Evolutionary conservation across 305 asterid genomes (phyloP).

Genomic region (Lippia alba): DNA sequence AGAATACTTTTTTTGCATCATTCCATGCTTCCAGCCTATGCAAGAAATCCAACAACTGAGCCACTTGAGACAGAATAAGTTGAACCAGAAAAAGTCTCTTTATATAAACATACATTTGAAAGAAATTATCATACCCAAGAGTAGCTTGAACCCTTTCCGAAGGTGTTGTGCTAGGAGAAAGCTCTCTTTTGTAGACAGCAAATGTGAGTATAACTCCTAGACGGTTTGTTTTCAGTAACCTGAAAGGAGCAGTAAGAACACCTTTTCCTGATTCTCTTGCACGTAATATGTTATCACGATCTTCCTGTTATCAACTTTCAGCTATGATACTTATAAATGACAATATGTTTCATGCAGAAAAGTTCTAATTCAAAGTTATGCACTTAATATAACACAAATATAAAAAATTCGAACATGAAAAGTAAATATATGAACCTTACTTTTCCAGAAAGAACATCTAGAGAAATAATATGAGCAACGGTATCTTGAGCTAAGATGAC

Average conservation of each 20-base stretch:
- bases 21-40: no score
- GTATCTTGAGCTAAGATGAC: conserved; percentile 98
- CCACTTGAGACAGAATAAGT: no score
- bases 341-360: no score
- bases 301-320: conserved; percentile 67
- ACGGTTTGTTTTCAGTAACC: conserved; percentile 87
- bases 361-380: no score
- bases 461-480: conserved; percentile 86
- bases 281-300: conserved; percentile 93
- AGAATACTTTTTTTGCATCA: no score
- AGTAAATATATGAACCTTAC: conserved; percentile 38
- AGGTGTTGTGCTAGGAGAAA: conserved; percentile 69
- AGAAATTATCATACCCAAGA: conserved; percentile 68
- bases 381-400: no score
- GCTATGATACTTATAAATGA: no score
- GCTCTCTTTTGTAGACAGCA: conserved; percentile 83
- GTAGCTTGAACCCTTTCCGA: conserved; percentile 81
- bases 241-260: conserved; percentile 96
- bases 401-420: no score
- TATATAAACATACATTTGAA: conserved; percentile 18
- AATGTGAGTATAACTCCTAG: conserved; percentile 96
- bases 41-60: conserved; percentile 19
- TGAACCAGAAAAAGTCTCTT: background rate
- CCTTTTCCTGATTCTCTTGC: conserved; percentile 99
- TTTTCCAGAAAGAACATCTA: conserved; percentile 96